A percentile compares a stretch with the other conserved stretches of the same genome.
These are phyloP conservation scores for Aspergillus luchuensis DNA, from an alignment of 2,329 filamentous ascomycete species.

Conservation along the genomic window DNA sequence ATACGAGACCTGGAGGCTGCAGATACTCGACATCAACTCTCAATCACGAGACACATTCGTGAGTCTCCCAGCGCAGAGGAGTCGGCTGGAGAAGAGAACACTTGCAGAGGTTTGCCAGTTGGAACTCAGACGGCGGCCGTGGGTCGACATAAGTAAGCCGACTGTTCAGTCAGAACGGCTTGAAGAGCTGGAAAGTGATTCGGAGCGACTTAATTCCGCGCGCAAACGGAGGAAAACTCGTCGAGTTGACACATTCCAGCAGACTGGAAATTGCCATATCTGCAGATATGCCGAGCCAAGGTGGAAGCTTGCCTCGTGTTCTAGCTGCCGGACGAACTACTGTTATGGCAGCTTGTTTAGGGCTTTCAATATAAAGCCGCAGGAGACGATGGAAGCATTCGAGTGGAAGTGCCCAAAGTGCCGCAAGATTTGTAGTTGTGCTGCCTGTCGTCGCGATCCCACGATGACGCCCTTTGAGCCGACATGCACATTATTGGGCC, in stretches of 20 bases:
- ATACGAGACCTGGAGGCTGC: slow-evolving; percentile 79
- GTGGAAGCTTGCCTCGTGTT: slow-evolving; percentile 84
- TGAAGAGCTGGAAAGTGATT: slow-evolving; percentile 45
- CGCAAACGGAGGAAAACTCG: slow-evolving; percentile 65
- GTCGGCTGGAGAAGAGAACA: slow-evolving; percentile 70
- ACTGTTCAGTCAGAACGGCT: slow-evolving; percentile 28
- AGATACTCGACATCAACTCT: slow-evolving; percentile 73
- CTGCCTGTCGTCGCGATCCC: slow-evolving; percentile 68
- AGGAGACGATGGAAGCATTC: slow-evolving; percentile 75
- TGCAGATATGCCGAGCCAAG: slow-evolving; percentile 77
- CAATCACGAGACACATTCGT: slow-evolving; percentile 64
- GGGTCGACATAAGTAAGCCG: slow-evolving; percentile 74
- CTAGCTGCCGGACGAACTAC: slow-evolving; percentile 73
- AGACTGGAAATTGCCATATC: slow-evolving; percentile 71
- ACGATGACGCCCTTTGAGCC: slow-evolving; percentile 80
- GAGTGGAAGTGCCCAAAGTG: slow-evolving; percentile 91
- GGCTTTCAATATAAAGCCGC: slow-evolving; percentile 86
- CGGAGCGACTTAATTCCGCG: slow-evolving; percentile 62
- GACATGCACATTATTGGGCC: slow-evolving; percentile 82
- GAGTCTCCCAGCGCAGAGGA: slow-evolving; percentile 66
- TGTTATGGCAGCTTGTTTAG: slow-evolving; percentile 93
- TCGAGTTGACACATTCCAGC: slow-evolving; percentile 51
- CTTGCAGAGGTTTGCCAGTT: slow-evolving; percentile 93
- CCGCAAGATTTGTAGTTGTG: slow-evolving; percentile 82
- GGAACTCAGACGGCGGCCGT: slow-evolving; percentile 76